A percentile compares a stretch with the other conserved stretches of the same genome.
phyloP scores from a whole-genome alignment of 2,329 filamentous ascomycete species.

The Xylaria sp. region DNA sequence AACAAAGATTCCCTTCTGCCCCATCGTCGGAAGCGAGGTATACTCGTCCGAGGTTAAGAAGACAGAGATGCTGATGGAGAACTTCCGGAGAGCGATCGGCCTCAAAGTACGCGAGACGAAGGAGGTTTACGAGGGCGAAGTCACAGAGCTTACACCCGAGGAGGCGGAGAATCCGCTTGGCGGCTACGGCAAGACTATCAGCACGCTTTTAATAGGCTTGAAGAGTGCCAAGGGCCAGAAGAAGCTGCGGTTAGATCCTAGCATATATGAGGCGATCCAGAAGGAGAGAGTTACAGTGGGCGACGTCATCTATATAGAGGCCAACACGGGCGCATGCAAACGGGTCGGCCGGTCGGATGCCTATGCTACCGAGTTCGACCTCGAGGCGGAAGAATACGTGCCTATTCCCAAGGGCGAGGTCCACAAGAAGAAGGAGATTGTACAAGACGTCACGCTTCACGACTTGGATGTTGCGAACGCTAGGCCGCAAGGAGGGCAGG shows the following conservation, averaged over 20 bases:
- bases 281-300: slow-evolving; percentile 96
- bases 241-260: slow-evolving; percentile 95
- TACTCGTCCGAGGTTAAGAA: slow-evolving; percentile 99
- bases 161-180: slow-evolving; percentile 98
- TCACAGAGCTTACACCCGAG: slow-evolving; percentile 96
- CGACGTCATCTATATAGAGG: slow-evolving; percentile 99
- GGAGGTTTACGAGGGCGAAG: slow-evolving; percentile 98
- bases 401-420: slow-evolving; percentile 98
- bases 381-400: slow-evolving; percentile 98
- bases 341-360: slow-evolving; percentile 95
- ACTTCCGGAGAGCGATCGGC: slow-evolving; percentile 95
- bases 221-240: slow-evolving; percentile 98
- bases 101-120: slow-evolving; percentile 98
- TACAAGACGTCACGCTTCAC: slow-evolving; percentile 97
- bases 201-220: slow-evolving; percentile 90
- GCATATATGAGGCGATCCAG: slow-evolving; percentile 99
- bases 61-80: slow-evolving; percentile 99
- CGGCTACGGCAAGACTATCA: slow-evolving; percentile 97
- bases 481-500: slow-evolving; percentile 93
- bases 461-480: slow-evolving; percentile 97
- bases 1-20: slow-evolving; percentile 98
- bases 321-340: slow-evolving; percentile 98
- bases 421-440: slow-evolving; percentile 99
- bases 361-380: slow-evolving; percentile 97
- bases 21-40: slow-evolving; percentile 97